These are phyloP conservation scores for Wickerhamomyces sp. DNA, from an alignment of 1,139 yeast species.

Conservation along the genomic window DNA sequence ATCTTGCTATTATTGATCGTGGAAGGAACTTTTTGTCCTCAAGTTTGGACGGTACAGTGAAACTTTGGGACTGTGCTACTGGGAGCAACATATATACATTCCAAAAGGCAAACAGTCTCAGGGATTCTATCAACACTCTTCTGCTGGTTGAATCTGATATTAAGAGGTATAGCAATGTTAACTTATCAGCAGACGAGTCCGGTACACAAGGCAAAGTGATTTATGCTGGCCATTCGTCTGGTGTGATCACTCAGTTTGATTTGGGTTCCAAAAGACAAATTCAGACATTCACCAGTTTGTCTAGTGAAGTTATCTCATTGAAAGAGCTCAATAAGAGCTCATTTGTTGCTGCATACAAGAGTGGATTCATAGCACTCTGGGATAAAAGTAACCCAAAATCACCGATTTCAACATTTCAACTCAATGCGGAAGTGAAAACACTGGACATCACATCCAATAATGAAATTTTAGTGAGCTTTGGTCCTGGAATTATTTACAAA, in stretches of 20 bases:
- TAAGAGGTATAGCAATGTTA: no score
- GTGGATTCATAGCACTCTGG: conserved; percentile 41
- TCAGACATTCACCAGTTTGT: conserved; percentile 18
- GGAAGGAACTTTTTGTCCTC: conserved; percentile 61
- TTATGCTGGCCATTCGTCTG: conserved; percentile 46
- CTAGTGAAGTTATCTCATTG: conserved; percentile 14
- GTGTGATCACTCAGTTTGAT: conserved; percentile 38
- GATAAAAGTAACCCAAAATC: conserved; percentile 25
- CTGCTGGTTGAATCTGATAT: conserved; percentile 10
- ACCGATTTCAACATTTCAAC: conserved; percentile 12
- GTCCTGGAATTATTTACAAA: conserved; percentile 3
- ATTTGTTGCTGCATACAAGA: conserved; percentile 39
- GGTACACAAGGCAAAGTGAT: conserved; percentile 36
- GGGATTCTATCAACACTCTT: conserved; percentile 30
- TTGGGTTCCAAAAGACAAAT: conserved; percentile 23
- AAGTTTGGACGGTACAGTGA: conserved; percentile 47
- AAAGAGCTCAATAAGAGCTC: conserved; percentile 17
- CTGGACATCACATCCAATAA: background rate
- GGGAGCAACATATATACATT: conserved; percentile 41
- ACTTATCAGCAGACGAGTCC: conserved; percentile 26
- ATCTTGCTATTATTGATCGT: conserved; percentile 44
- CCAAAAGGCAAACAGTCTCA: conserved; percentile 28
- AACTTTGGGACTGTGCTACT: conserved; percentile 65
- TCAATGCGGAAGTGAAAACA: conserved; percentile 4
- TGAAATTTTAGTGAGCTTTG: conserved; percentile 4